Evolutionary conservation across 441 rosid species (phyloP), one percentile per base, ranked within the genome.

Genomic region (Pelargonium australe): DNA sequence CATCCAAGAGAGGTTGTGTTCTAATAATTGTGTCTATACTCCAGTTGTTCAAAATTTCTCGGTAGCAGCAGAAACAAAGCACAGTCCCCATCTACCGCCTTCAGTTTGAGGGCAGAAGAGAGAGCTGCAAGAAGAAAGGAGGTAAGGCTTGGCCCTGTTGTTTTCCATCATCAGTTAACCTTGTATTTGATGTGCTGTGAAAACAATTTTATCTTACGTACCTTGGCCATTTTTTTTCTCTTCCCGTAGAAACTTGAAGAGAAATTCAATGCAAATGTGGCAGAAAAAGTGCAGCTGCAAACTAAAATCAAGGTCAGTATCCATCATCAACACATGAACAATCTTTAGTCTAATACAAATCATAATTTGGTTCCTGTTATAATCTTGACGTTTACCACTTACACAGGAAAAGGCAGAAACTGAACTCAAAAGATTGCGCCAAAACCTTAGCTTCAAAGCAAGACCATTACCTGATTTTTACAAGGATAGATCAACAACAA

Each of bases 391-490:
- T 45, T 45, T 12, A 6, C 5, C 17, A 34, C 40, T 34, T 34
- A 34, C 41, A 53, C 19, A 13, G 61, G 61, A 5, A 55, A 55
- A 55, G 61, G 61, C 61, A 0, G 23, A 55, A 55, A 55, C 25
- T 1, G 61, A 55, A 7, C 23, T 57, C 62, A 57, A 57, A 23
- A 16, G 62, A 57, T 57, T 57, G 19, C 23, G 28, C 19, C 23
- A 17, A 17, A 57, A 20, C 23, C 62, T 57, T 57, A 17, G 62
- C 62, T 57, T 57, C 62, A 57, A 55, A 55, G 61, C 61, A 5
- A 16, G 61, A 55, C 17, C 61, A 55, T 11, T 55, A 25, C 61
- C 61, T 17, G 61, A 55, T 55, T 16, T 55, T 1, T 55, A 55
- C 61, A 16, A 55, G 25, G 61, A 55, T 55, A n/a, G 17, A 17